Evolutionary conservation across 768 basidiomycete genomes (phyloP).

Genomic region (Podaxis sp.): DNA sequence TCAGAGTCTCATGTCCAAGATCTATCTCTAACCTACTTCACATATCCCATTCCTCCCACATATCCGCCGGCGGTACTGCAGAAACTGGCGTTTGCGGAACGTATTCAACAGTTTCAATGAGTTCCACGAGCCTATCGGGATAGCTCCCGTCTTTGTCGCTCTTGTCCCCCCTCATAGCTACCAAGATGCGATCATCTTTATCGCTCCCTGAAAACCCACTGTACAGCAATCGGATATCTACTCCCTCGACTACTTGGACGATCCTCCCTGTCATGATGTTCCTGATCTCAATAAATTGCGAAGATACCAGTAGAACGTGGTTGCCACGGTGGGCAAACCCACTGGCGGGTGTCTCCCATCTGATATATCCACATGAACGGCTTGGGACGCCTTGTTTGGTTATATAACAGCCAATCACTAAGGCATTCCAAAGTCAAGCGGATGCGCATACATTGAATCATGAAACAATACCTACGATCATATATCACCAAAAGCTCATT

Average conservation of each 20-base stretch:
- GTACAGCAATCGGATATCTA: slow-evolving; percentile 66
- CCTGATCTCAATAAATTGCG: slow-evolving; percentile 75
- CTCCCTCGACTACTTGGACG: slow-evolving; percentile 79
- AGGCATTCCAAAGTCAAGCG: slow-evolving; percentile 7
- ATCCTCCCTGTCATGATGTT: slow-evolving; percentile 61
- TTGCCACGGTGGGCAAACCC: slow-evolving; percentile 60
- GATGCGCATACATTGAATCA: background rate
- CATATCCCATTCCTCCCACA: slow-evolving; percentile 84
- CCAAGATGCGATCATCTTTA: slow-evolving; percentile 50
- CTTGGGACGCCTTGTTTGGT: slow-evolving; percentile 65
- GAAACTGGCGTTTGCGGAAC: slow-evolving; percentile 27
- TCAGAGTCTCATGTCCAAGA: background rate
- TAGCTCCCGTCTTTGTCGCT: slow-evolving; percentile 51
- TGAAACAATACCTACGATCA: slow-evolving; percentile 50
- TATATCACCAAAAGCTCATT: slow-evolving; percentile 70
- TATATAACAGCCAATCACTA: slow-evolving; percentile 78
- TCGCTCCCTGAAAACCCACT: slow-evolving; percentile 29
- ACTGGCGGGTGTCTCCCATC: slow-evolving; percentile 73
- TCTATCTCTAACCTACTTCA: slow-evolving; percentile 14
- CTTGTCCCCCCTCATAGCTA: slow-evolving; percentile 61
- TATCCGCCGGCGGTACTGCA: slow-evolving; percentile 22
- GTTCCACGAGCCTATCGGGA: slow-evolving; percentile 64
- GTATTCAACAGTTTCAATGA: slow-evolving; percentile 67
- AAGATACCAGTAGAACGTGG: slow-evolving; percentile 71
- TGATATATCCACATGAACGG: slow-evolving; percentile 61